These are phyloP conservation scores for Lecanicillium sp. DNA, from an alignment of 2,329 filamentous ascomycete genomes.

Conservation along the genomic window DNA sequence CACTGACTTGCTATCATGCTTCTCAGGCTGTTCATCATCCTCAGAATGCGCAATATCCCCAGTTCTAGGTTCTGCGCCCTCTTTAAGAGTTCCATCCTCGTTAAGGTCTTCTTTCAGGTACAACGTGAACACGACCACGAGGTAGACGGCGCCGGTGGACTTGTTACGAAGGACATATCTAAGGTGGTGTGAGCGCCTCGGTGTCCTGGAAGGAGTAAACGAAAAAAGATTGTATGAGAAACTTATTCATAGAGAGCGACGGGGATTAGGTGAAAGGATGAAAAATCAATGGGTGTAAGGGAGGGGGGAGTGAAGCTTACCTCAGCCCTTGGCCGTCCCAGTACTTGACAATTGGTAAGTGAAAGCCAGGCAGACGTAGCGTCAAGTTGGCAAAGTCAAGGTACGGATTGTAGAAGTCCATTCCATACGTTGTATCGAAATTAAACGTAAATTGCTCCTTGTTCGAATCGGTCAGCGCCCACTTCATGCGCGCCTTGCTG, in stretches of 20 bases:
- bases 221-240: slow-evolving; percentile 13
- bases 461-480: slow-evolving; percentile 41
- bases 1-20: slow-evolving; percentile 24
- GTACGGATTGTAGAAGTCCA: slow-evolving; percentile 84
- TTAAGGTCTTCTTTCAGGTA: slow-evolving; percentile 59
- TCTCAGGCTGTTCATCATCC: not conserved
- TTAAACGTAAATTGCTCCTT: slow-evolving; percentile 48
- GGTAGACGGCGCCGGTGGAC: slow-evolving; percentile 62
- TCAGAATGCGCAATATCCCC: not conserved
- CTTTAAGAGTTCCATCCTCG: slow-evolving; percentile 47
- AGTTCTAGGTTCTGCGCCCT: slow-evolving; percentile 22
- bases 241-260: slow-evolving; percentile 14
- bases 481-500: slow-evolving; percentile 48
- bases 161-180: slow-evolving; percentile 89
- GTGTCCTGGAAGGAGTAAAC: slow-evolving; percentile 16
- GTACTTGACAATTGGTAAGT: slow-evolving; percentile 64
- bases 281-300: slow-evolving; percentile 5
- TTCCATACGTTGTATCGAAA: slow-evolving; percentile 41
- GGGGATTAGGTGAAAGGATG: slow-evolving; percentile 1
- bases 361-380: slow-evolving; percentile 63
- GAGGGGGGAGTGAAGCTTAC: slow-evolving; percentile 37
- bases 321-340: slow-evolving; percentile 72
- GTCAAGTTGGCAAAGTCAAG: slow-evolving; percentile 73
- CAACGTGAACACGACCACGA: slow-evolving; percentile 74
- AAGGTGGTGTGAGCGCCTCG: slow-evolving; percentile 68